Base-by-base conservation (phyloP, 768 basidiomycete genomes). In the Pholiota microspora region DNA sequence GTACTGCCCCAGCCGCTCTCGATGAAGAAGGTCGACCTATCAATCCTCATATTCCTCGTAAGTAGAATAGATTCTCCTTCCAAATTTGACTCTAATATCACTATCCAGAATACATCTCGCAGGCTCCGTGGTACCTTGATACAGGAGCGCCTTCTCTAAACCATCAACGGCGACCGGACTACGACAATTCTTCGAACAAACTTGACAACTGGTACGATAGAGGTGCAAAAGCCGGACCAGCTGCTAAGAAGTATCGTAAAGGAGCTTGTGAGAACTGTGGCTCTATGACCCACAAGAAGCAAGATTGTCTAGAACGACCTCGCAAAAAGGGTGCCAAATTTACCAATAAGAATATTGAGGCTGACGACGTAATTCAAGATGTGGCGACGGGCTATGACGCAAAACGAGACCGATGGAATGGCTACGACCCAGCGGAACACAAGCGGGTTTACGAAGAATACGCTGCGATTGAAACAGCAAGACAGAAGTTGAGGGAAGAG, bases 211-310 rank as follows among this genome's bases (percentile, higher is more conserved):
- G 94, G 90, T 98, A 97, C 69, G 89, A 93, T 71, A 82, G 96
- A 59, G 92, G 92, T 12, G 79, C 78, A 13, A 88, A 83, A 59
- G 83, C 88, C 0, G 94, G 92, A 9, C 94, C 94, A 1, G 93
- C 93, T 2, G 92, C 96, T 25, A 97, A 94, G 69, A 98, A 98
- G 71, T 99, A 89, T 68, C 84, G 97, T 59, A 95, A 96, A 67
- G 97, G 97, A 29, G 97, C 97, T 25, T 99, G 97, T 76, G 95
- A 98, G 76, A 99, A 99, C 66, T 99, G 97, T 60, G 97, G 97
- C 54, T 91, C 97, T 15, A 88, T 98, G 80, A 92, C 94, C 0
- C 97, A 99, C 76, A 88, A 89, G 69, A 82, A 77, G 56, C 77
- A 82, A 65, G 97, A 99, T 67, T 99, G 97, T 70, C 79, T 98